phyloP scores from a whole-genome alignment of 768 basidiomycete genomes.

The Boletus reticuloceps region DNA sequence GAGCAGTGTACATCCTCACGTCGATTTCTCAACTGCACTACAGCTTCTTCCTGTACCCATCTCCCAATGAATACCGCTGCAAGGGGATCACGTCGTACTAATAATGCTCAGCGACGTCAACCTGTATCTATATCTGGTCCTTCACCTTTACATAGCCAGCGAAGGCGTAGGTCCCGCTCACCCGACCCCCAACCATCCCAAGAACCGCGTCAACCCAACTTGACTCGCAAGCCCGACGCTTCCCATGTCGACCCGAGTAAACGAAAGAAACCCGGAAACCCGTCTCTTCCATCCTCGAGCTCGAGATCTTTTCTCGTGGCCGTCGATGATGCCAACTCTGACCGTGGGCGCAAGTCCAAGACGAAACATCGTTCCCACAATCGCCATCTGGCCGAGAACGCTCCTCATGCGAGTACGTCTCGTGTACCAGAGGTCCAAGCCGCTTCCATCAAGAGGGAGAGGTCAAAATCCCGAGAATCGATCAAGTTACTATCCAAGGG shows the following conservation, averaged over 20 bases:
- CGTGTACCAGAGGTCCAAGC: slow-evolving; percentile 5
- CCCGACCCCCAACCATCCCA: slow-evolving; percentile 28
- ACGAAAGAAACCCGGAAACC: slow-evolving; percentile 29
- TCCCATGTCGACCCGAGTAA: slow-evolving; percentile 23
- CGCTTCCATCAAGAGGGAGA: slow-evolving; percentile 25
- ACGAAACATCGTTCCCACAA: slow-evolving; percentile 25
- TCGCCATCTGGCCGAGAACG: slow-evolving; percentile 23
- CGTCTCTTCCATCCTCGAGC: slow-evolving; percentile 10
- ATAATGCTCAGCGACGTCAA: slow-evolving; percentile 24
- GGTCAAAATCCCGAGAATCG: slow-evolving; percentile 38
- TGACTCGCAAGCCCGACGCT: slow-evolving; percentile 19
- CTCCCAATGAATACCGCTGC: slow-evolving; percentile 22
- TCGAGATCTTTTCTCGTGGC: slow-evolving; percentile 29
- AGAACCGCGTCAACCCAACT: slow-evolving; percentile 8
- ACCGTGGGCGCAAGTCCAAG: slow-evolving; percentile 34
- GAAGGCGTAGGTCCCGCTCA: slow-evolving; percentile 36
- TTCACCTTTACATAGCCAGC: slow-evolving; percentile 15
- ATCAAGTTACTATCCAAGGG: slow-evolving; percentile 21
- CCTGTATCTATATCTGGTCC: slow-evolving; percentile 15
- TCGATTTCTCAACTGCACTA: not conserved
- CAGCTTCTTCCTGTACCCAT: not conserved
- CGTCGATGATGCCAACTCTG: slow-evolving; percentile 25
- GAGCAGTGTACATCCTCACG: not conserved
- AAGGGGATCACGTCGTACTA: slow-evolving; percentile 25
- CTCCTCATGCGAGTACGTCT: slow-evolving; percentile 5